Evolutionary conservation across 768 basidiomycete genomes (phyloP).

Genomic region (Lactifluus echinatus): DNA sequence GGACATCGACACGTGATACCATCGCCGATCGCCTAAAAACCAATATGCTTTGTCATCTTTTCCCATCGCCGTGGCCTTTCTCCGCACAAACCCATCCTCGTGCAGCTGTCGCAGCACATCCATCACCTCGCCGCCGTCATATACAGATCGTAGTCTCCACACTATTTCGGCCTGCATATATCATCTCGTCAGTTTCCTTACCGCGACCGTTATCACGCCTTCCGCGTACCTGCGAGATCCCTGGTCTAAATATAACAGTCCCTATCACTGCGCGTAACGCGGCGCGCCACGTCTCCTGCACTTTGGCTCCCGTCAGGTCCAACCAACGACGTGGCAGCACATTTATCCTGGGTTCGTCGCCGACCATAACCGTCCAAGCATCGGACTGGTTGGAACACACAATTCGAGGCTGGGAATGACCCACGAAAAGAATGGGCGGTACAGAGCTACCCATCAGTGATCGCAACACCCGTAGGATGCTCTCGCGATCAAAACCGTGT

Average conservation of each 20-base stretch:
- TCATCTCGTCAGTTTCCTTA: not conserved
- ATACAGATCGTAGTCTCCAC: slow-evolving; percentile 62
- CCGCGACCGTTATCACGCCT: not conserved
- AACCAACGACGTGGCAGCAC: slow-evolving; percentile 70
- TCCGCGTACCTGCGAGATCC: slow-evolving; percentile 56
- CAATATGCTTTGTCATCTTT: slow-evolving; percentile 49
- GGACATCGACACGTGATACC: slow-evolving; percentile 57
- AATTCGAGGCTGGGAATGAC: slow-evolving; percentile 47
- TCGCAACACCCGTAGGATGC: slow-evolving; percentile 29
- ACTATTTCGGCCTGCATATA: slow-evolving; percentile 50
- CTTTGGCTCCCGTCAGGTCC: slow-evolving; percentile 53
- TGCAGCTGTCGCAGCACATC: slow-evolving; percentile 50
- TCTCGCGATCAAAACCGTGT: slow-evolving; percentile 17
- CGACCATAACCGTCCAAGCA: slow-evolving; percentile 50
- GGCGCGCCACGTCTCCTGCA: slow-evolving; percentile 63
- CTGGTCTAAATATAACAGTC: slow-evolving; percentile 59
- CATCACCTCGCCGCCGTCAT: slow-evolving; percentile 65
- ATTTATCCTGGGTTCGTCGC: slow-evolving; percentile 36
- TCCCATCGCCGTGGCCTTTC: slow-evolving; percentile 36
- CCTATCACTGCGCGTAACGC: slow-evolving; percentile 62
- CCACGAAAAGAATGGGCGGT: slow-evolving; percentile 59
- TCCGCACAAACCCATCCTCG: slow-evolving; percentile 42
- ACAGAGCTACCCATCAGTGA: slow-evolving; percentile 38
- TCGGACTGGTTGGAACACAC: slow-evolving; percentile 45
- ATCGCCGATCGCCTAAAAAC: slow-evolving; percentile 48